These are phyloP conservation scores for Acidiella bohemica DNA, from an alignment of 495 filamentous ascomycete genomes.

Conservation along the genomic window DNA sequence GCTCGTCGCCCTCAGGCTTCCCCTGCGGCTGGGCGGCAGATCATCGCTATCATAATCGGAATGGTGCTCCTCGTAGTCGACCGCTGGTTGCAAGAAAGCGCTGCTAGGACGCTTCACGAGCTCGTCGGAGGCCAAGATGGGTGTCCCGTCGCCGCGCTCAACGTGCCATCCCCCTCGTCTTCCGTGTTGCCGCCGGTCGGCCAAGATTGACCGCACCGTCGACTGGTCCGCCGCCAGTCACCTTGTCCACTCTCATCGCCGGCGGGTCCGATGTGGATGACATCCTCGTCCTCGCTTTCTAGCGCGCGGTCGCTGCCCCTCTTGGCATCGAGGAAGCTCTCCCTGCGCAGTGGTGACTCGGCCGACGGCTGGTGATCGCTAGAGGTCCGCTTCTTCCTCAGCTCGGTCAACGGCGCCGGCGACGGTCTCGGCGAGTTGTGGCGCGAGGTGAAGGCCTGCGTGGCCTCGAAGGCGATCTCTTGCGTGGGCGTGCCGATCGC, in stretches of 20 bases:
- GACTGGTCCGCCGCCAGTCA: slow-evolving; percentile 38
- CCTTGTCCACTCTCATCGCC: slow-evolving; percentile 46
- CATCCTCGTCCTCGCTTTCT: slow-evolving; percentile 39
- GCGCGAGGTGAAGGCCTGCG: slow-evolving; percentile 63
- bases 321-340: slow-evolving; percentile 41
- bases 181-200: slow-evolving; percentile 35
- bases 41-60: slow-evolving; percentile 42
- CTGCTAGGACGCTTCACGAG: slow-evolving; percentile 60
- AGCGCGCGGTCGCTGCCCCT: slow-evolving; percentile 22
- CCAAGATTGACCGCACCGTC: slow-evolving; percentile 34
- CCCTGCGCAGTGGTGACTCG: slow-evolving; percentile 46
- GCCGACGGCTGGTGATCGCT: slow-evolving; percentile 33
- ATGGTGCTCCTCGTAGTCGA: slow-evolving; percentile 52
- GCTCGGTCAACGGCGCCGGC: slow-evolving; percentile 29
- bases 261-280: slow-evolving; percentile 71
- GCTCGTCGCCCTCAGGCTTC: slow-evolving; percentile 44
- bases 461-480: slow-evolving; percentile 67
- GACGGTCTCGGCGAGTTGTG: slow-evolving; percentile 49
- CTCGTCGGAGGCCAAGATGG: slow-evolving; percentile 87
- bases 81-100: slow-evolving; percentile 55
- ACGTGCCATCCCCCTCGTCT: slow-evolving; percentile 36
- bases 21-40: slow-evolving; percentile 27
- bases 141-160: slow-evolving; percentile 45
- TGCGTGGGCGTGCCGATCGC: slow-evolving; percentile 29
- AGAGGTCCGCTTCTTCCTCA: slow-evolving; percentile 27